Evolutionary conservation across 2,329 filamentous ascomycete species (phyloP).

Genomic region (Fonsecaea nubica): DNA sequence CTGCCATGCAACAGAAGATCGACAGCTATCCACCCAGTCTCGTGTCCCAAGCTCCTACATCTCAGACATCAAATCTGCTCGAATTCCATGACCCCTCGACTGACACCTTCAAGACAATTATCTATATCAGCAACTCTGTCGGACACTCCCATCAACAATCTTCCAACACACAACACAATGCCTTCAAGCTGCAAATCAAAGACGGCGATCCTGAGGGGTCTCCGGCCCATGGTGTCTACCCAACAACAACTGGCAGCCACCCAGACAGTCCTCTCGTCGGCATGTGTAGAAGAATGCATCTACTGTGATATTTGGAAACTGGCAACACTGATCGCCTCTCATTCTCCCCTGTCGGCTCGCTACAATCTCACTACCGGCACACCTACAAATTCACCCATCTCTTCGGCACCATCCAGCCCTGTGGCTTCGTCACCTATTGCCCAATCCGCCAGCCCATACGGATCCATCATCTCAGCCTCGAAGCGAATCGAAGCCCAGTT

Average conservation of each 20-base stretch:
- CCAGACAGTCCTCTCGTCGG: slow-evolving; percentile 34
- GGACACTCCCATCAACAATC: slow-evolving; percentile 8
- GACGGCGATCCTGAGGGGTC: slow-evolving; percentile 34
- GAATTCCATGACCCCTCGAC: slow-evolving; percentile 19
- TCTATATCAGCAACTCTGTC: not conserved
- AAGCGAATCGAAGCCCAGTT: slow-evolving; percentile 40
- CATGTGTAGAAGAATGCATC: slow-evolving; percentile 36
- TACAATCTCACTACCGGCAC: slow-evolving; percentile 33
- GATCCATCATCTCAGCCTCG: slow-evolving; percentile 30
- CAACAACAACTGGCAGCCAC: slow-evolving; percentile 29
- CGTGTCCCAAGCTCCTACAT: slow-evolving; percentile 11
- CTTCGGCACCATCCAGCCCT: slow-evolving; percentile 30
- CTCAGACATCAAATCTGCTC: slow-evolving; percentile 13
- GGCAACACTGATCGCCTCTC: slow-evolving; percentile 37
- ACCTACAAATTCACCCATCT: slow-evolving; percentile 27
- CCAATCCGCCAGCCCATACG: slow-evolving; percentile 28
- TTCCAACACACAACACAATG: slow-evolving; percentile 10
- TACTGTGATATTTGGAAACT: slow-evolving; percentile 42
- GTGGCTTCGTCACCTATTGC: slow-evolving; percentile 19
- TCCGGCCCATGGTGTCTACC: slow-evolving; percentile 32
- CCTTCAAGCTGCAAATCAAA: slow-evolving; percentile 35
- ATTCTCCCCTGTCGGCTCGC: slow-evolving; percentile 34
- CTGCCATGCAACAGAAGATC: slow-evolving; percentile 2
- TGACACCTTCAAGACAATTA: not conserved
- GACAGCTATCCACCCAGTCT: slow-evolving; percentile 13